Evolutionary conservation across 2,329 filamentous ascomycete genomes (phyloP).

Genomic region (Venturiaceae sp.): DNA sequence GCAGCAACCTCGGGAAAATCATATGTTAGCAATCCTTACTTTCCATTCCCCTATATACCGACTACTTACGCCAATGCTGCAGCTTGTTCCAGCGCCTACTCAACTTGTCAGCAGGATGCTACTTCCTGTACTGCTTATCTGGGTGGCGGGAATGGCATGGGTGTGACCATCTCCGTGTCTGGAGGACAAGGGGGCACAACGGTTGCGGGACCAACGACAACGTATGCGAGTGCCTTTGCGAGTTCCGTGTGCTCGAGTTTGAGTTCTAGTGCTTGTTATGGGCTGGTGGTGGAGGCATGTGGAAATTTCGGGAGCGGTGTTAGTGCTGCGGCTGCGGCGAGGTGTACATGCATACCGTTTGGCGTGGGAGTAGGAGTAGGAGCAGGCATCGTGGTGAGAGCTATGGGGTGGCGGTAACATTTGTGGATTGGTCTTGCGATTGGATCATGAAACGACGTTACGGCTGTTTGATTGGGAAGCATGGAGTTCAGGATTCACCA

Average conservation of each 20-base stretch:
- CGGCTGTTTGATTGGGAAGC: not conserved
- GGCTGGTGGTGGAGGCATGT: constrained; percentile 7
- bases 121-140: constrained; percentile 7
- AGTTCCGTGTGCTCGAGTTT: constrained; percentile 8
- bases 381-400: not conserved
- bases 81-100: constrained; percentile 45
- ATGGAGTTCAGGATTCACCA: not conserved
- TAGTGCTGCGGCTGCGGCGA: not conserved
- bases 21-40: constrained; percentile 40
- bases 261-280: constrained; percentile 7
- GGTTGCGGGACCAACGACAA: constrained; percentile 5
- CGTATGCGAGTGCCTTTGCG: constrained; percentile 1
- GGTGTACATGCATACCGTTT: constrained; percentile 1
- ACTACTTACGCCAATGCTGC: constrained; percentile 42
- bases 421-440: not conserved
- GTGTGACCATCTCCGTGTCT: constrained; percentile 7
- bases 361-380: not conserved
- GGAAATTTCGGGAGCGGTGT: constrained; percentile 5
- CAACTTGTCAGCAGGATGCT: constrained; percentile 36
- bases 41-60: constrained; percentile 43
- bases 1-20: constrained; percentile 11
- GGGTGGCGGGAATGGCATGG: constrained; percentile 2
- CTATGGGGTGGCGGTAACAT: not conserved
- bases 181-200: constrained; percentile 7
- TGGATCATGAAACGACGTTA: not conserved